Evolutionary conservation across 805 yeast genomes (phyloP).

Genomic region (Candida michaelii): DNA sequence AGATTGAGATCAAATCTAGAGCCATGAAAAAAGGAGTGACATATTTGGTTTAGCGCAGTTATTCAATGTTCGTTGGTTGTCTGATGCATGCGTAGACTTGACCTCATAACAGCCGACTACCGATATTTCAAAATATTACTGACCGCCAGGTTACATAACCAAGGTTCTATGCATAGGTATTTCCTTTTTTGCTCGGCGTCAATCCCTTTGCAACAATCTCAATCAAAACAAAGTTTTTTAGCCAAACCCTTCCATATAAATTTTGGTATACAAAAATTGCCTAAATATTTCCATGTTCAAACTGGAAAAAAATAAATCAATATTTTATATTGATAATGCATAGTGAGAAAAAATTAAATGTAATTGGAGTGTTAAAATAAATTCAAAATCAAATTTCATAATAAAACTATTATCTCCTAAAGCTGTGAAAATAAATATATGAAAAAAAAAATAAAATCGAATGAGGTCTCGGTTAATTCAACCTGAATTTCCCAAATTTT

Average conservation of each 20-base stretch:
- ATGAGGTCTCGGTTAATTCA: not conserved
- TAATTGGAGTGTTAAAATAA: not conserved
- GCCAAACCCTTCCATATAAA: not conserved
- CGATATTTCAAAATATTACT: no score
- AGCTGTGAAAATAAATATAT: constrained; percentile 2
- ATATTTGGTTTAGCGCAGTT: no score
- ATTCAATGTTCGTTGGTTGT: no score
- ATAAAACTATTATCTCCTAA: constrained; percentile 5
- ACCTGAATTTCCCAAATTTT: not conserved
- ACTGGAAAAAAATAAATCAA: no score
- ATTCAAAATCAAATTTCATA: constrained; percentile 3
- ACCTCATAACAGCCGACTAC: not conserved
- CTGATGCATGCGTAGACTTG: no score
- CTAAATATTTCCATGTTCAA: no score
- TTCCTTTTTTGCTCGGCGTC: constrained; percentile 1
- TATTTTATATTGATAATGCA: no score
- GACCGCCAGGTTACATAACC: constrained; percentile 5
- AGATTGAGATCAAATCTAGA: no score
- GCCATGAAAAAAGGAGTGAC: no score
- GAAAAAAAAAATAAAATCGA: constrained; percentile 2
- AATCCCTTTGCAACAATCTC: not conserved
- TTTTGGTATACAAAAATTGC: no score
- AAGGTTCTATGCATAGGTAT: constrained; percentile 5
- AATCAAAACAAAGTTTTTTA: not conserved
- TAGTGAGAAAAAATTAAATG: no score